Evolutionary conservation across 805 yeast species (phyloP).

Genomic region (Wickerhamomyces kurtzmanii): DNA sequence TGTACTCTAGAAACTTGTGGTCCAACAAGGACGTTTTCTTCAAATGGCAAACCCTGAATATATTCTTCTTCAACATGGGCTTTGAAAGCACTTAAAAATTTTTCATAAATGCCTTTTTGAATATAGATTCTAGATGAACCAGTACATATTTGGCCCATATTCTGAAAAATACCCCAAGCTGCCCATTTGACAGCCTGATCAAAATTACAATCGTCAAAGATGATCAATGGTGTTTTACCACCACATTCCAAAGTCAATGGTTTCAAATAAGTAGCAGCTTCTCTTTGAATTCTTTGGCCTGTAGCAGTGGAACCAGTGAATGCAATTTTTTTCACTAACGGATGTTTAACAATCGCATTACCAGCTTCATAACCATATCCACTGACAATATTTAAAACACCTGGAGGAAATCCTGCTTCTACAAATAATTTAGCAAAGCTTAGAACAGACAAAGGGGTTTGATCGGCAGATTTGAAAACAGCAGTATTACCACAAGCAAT

Average conservation of each 20-base stretch:
- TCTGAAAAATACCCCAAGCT: slow-evolving; percentile 44
- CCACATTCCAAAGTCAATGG: slow-evolving; percentile 42
- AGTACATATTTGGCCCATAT: slow-evolving; percentile 57
- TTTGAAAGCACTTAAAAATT: slow-evolving; percentile 31
- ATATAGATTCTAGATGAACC: slow-evolving; percentile 53
- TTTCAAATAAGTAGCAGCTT: slow-evolving; percentile 33
- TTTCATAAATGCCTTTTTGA: slow-evolving; percentile 44
- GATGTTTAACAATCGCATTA: slow-evolving; percentile 33
- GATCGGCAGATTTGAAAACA: slow-evolving; percentile 38
- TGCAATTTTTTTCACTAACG: slow-evolving; percentile 38
- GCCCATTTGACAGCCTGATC: slow-evolving; percentile 42
- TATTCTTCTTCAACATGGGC: slow-evolving; percentile 23
- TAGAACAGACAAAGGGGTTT: slow-evolving; percentile 37
- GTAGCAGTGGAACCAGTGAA: slow-evolving; percentile 46
- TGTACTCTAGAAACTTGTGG: slow-evolving; percentile 46
- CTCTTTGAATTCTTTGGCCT: slow-evolving; percentile 31
- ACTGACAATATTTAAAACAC: slow-evolving; percentile 36
- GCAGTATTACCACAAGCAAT: slow-evolving; percentile 38
- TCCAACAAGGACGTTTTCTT: slow-evolving; percentile 33
- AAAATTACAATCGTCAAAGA: slow-evolving; percentile 37
- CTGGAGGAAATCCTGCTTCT: slow-evolving; percentile 39
- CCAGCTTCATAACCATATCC: slow-evolving; percentile 37
- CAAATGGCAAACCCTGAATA: slow-evolving; percentile 35
- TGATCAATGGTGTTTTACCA: slow-evolving; percentile 39
- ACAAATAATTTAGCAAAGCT: slow-evolving; percentile 30